Evolutionary conservation across 805 yeast genomes (phyloP).

Genomic region (Candida multigemmis): DNA sequence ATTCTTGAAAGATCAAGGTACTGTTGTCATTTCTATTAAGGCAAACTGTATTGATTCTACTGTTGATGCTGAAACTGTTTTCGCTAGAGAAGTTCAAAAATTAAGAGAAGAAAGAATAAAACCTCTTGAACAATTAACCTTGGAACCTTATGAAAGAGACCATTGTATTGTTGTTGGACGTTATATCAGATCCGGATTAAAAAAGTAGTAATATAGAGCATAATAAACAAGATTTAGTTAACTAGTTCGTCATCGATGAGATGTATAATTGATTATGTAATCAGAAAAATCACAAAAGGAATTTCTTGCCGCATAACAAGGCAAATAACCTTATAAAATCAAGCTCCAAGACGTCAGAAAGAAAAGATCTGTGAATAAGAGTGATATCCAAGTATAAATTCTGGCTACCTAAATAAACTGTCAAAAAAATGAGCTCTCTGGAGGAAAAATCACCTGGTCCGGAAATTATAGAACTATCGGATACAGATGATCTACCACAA

Average conservation of each 20-base stretch:
- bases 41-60: constrained; percentile 99
- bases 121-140: constrained; percentile 96
- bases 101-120: constrained; percentile 97
- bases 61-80: constrained; percentile 98
- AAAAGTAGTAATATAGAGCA: no score
- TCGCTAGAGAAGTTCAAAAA: constrained; percentile 98
- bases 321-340: background rate
- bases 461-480: background rate
- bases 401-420: background rate
- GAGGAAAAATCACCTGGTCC: background rate
- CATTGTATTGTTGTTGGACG: constrained; percentile 98
- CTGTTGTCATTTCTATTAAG: constrained; percentile 96
- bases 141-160: constrained; percentile 99
- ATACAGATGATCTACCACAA: background rate
- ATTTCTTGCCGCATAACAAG: background rate
- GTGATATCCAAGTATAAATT: constrained; percentile 10
- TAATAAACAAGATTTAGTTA: background rate
- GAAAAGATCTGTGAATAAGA: constrained; percentile 8
- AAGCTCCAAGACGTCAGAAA: constrained; percentile 6
- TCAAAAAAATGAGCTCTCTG: constrained; percentile 4
- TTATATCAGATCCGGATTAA: constrained; percentile 84
- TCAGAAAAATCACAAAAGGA: no score
- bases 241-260: background rate
- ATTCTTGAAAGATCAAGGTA: constrained; percentile 97
- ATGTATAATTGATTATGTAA: no score